Conservation (phyloP, 2,329 filamentous ascomycete species). For the Colletotrichum incanum region DNA sequence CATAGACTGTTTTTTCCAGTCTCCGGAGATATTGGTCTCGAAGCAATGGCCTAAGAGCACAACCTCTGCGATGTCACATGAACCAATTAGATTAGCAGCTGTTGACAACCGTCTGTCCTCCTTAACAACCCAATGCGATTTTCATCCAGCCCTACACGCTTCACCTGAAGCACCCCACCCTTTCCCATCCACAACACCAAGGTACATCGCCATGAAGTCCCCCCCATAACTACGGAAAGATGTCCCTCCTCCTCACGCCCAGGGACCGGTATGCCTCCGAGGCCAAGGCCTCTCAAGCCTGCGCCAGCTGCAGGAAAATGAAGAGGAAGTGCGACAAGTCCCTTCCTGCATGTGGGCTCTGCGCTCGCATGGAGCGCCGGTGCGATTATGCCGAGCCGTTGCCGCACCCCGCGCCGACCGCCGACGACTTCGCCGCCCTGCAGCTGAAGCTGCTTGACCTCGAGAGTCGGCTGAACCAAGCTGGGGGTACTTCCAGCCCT, state of each 20-base stretch:
- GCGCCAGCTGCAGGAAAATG: conserved; percentile 49
- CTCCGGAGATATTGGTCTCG: neutral
- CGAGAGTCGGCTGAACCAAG: conserved; percentile 52
- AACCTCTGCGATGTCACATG: too few relatives aligned
- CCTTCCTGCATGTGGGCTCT: conserved; percentile 64
- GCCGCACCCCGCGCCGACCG: conserved; percentile 51
- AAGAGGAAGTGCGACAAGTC: conserved; percentile 69
- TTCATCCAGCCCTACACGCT: neutral
- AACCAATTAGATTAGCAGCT: neutral
- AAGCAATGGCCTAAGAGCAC: neutral
- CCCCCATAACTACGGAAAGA: neutral
- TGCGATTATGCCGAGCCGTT: conserved; percentile 59
- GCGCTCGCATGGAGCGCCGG: conserved; percentile 57
- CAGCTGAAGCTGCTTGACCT: conserved; percentile 56
- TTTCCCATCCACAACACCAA: too few relatives aligned
- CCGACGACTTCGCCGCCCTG: conserved; percentile 58
- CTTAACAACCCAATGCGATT: neutral
- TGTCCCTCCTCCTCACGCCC: conserved; percentile 21
- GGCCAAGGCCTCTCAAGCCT: conserved; percentile 30
- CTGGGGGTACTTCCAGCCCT: neutral
- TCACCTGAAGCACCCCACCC: too few relatives aligned
- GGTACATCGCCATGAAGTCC: neutral
- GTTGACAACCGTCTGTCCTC: too few relatives aligned
- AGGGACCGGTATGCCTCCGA: conserved; percentile 13
- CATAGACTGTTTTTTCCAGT: neutral